A percentile compares a stretch with the other conserved stretches of the same genome.
Evolutionary conservation across 202 grass and related monocot genomes (phyloP).

Genomic region (Schoenoplectus tabernaemontani): DNA sequence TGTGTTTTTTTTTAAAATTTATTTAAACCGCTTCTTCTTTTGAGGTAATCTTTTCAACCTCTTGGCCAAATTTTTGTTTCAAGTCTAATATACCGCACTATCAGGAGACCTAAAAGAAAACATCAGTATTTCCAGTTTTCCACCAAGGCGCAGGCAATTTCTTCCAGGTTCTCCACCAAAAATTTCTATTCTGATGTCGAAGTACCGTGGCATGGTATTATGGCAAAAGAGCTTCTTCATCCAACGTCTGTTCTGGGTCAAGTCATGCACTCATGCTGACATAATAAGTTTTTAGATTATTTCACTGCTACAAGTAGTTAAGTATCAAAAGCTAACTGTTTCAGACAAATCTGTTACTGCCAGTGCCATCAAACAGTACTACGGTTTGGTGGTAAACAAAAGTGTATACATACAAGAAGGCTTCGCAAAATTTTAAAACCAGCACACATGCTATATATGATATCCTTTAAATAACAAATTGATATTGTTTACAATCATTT

Average conservation of each 20-base stretch:
- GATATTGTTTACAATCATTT: too few species aligned
- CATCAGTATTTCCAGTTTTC: background rate
- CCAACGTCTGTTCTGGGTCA: background rate
- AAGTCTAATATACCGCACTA: background rate
- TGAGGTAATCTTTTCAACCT: background rate
- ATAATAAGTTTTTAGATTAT: background rate
- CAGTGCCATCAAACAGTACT: background rate
- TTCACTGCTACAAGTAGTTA: background rate
- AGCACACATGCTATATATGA: too few species aligned
- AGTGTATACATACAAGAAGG: background rate
- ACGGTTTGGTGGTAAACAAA: background rate
- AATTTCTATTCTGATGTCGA: background rate
- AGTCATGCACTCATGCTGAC: background rate
- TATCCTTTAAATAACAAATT: too few species aligned
- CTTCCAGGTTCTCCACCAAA: background rate
- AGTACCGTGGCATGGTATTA: background rate
- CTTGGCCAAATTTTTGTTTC: background rate
- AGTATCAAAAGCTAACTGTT: background rate
- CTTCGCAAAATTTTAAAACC: too few species aligned
- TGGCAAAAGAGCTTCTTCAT: background rate
- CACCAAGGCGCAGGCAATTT: background rate
- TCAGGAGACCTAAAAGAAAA: background rate
- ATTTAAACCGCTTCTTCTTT: background rate
- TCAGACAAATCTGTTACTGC: background rate
- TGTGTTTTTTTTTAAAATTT: too few species aligned